A percentile compares a stretch with the other conserved stretches of the same genome.
Conservation (phyloP, 148 eudicot genomes). For the Rhododendron henanense region DNA sequence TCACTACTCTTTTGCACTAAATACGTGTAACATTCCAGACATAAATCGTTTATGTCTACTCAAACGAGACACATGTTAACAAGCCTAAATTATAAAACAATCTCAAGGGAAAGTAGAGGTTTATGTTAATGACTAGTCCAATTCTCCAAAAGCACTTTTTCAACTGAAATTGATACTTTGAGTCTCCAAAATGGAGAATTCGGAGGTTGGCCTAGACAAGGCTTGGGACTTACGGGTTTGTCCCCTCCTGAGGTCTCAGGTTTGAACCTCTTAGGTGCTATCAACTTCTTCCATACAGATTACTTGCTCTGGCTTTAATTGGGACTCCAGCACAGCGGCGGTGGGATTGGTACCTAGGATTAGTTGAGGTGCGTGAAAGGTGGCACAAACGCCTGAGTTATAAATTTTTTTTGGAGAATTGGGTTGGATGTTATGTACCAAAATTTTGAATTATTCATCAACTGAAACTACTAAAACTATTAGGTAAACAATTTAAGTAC, state of each 20-base stretch:
- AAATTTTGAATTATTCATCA: background rate
- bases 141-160: background rate
- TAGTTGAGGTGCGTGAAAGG: too few species aligned
- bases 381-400: too few species aligned
- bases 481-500: too few species aligned
- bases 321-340: background rate
- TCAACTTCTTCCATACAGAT: too few species aligned
- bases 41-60: background rate
- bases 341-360: background rate
- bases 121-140: background rate
- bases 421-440: background rate
- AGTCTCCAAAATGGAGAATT: background rate
- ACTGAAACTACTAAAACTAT: background rate
- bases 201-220: background rate
- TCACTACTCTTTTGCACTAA: background rate
- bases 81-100: background rate
- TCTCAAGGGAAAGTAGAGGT: background rate
- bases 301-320: too few species aligned
- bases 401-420: too few species aligned
- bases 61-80: background rate
- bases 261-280: too few species aligned
- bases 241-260: too few species aligned
- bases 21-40: background rate
- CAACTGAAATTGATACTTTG: background rate
- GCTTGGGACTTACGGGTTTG: too few species aligned